Conservation (phyloP, 805 yeast species). For the Yarrowia phangngaensis region DNA sequence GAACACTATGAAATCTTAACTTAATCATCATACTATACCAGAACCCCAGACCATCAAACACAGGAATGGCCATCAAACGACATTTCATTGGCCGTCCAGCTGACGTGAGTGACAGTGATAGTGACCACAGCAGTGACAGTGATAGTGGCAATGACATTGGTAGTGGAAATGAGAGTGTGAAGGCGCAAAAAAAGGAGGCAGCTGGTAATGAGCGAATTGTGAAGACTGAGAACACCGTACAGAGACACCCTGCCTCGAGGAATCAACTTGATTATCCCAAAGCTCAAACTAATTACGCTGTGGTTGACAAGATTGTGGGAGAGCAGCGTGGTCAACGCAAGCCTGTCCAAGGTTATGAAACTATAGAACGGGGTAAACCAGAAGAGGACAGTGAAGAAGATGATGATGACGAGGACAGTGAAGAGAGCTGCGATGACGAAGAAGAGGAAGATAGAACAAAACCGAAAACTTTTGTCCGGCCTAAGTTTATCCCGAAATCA, state of each 20-base stretch:
- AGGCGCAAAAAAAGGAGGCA: background rate
- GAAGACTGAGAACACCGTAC: too few relatives aligned
- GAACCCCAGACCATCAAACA: too few relatives aligned
- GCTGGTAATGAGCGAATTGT: too few relatives aligned
- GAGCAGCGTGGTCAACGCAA: constrained; percentile 10
- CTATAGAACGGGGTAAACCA: background rate
- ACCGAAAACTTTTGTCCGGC: constrained; percentile 30
- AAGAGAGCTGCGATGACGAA: constrained; percentile 28
- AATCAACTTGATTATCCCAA: too few relatives aligned
- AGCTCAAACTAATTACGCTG: background rate
- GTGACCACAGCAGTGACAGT: background rate
- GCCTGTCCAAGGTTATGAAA: constrained; percentile 8
- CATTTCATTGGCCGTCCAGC: constrained; percentile 18
- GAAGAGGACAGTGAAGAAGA: background rate
- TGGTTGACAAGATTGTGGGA: constrained; percentile 5
- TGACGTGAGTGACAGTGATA: constrained; percentile 9
- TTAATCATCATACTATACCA: too few relatives aligned
- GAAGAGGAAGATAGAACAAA: constrained; percentile 18
- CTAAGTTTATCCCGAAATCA: constrained; percentile 36
- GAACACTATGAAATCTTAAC: too few relatives aligned
- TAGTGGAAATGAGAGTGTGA: constrained; percentile 2
- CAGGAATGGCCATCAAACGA: constrained; percentile 14
- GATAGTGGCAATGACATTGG: constrained; percentile 6
- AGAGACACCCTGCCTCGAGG: too few relatives aligned
- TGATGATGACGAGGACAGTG: constrained; percentile 29